Conservation (phyloP, 2,329 filamentous ascomycete species). For the Emericellopsis atlantica region DNA sequence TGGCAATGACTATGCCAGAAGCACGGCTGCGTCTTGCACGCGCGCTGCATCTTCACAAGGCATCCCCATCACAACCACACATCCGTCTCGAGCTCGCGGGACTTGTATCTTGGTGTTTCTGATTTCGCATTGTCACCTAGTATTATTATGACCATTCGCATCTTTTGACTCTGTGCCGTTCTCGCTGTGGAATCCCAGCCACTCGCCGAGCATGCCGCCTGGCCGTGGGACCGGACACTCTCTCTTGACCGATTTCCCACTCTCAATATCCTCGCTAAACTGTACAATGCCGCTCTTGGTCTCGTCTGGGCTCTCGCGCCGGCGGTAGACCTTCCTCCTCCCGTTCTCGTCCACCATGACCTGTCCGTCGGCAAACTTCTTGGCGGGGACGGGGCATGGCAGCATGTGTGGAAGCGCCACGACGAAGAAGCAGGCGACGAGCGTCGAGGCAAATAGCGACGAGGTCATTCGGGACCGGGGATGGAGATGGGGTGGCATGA, state of each 20-base stretch:
- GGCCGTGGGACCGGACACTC: slow-evolving; percentile 94
- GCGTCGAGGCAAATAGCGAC: slow-evolving; percentile 87
- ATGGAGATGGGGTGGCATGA: slow-evolving; percentile 80
- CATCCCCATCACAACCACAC: no score
- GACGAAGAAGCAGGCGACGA: slow-evolving; percentile 81
- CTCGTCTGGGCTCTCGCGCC: slow-evolving; percentile 19
- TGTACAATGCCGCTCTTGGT: slow-evolving; percentile 34
- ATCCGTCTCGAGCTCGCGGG: no score
- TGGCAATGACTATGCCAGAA: no score
- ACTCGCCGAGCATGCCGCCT: slow-evolving; percentile 59
- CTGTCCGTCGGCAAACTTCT: slow-evolving; percentile 60
- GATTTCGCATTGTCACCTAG: background rate
- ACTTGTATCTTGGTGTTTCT: background rate
- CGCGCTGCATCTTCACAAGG: no score
- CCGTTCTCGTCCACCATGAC: slow-evolving; percentile 31
- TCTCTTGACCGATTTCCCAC: slow-evolving; percentile 35
- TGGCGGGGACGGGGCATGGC: slow-evolving; percentile 75
- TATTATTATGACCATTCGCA: background rate
- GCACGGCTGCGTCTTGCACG: no score
- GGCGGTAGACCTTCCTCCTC: slow-evolving; percentile 29
- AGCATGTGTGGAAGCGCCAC: slow-evolving; percentile 83
- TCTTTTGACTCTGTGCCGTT: background rate
- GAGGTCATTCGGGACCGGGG: slow-evolving; percentile 88
- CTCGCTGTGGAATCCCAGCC: slow-evolving; percentile 53
- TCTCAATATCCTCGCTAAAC: slow-evolving; percentile 27